These are phyloP conservation scores for Jimgerdemannia lactiflua DNA, from an alignment of 192 early-diverging fungal genomes.

Conservation along the genomic window DNA sequence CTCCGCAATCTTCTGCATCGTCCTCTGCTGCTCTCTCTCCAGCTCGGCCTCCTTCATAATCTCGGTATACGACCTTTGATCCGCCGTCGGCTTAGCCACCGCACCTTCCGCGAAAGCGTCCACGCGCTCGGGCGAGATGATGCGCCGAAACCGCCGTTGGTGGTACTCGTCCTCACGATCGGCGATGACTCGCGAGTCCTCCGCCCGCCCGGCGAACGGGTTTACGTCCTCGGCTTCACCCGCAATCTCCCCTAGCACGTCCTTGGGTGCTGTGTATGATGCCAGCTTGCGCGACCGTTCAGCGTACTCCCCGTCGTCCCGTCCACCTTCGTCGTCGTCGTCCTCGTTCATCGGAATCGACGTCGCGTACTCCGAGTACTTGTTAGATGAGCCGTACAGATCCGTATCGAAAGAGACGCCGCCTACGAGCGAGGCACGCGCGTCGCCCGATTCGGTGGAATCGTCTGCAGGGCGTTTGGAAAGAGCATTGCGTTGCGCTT, in stretches of 20 bases:
- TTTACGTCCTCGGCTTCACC: slow-evolving; percentile 52
- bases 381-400: slow-evolving; percentile 61
- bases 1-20: slow-evolving; percentile 70
- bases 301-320: slow-evolving; percentile 16
- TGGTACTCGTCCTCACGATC: slow-evolving; percentile 90
- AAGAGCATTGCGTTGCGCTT: slow-evolving; percentile 33
- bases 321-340: slow-evolving; percentile 52
- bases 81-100: slow-evolving; percentile 18
- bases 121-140: slow-evolving; percentile 76
- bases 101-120: slow-evolving; percentile 62
- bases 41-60: slow-evolving; percentile 85
- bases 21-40: slow-evolving; percentile 75
- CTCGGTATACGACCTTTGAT: slow-evolving; percentile 75
- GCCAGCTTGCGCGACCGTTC: slow-evolving; percentile 51
- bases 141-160: slow-evolving; percentile 70
- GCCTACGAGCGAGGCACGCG: slow-evolving; percentile 37
- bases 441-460: slow-evolving; percentile 25
- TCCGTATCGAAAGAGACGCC: slow-evolving; percentile 68
- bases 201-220: slow-evolving; percentile 54
- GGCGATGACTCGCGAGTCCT: slow-evolving; percentile 60
- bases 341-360: slow-evolving; percentile 55
- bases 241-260: slow-evolving; percentile 68
- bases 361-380: slow-evolving; percentile 68
- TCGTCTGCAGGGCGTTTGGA: slow-evolving; percentile 17
- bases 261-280: slow-evolving; percentile 80